Conservation (phyloP, 2,329 filamentous ascomycete genomes). For the Beauveria medogensis region DNA sequence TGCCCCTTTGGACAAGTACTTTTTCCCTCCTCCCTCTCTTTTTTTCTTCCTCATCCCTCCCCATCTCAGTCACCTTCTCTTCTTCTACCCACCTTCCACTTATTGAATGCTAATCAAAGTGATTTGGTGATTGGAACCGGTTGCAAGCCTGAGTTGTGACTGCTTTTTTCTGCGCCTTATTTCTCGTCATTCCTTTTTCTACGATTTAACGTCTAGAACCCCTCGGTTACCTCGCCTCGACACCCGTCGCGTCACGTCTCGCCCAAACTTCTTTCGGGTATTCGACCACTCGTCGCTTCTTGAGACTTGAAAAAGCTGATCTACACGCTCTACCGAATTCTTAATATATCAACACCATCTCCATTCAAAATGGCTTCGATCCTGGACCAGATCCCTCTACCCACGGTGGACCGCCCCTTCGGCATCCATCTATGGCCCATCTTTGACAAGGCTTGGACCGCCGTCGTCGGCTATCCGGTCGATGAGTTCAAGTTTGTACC, state of each 20-base stretch:
- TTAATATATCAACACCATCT: neutral
- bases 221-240: neutral
- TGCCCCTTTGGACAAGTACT: conserved; percentile 5
- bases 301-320: neutral
- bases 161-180: conserved; percentile 10
- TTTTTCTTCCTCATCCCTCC: conserved; percentile 22
- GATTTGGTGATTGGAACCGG: conserved; percentile 2
- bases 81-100: conserved; percentile 3
- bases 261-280: neutral
- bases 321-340: conserved; percentile 11
- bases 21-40: conserved; percentile 11
- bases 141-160: neutral
- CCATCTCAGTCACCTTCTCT: conserved; percentile 1
- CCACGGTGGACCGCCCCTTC: conserved; percentile 85
- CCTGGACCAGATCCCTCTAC: conserved; percentile 54
- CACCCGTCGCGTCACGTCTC: conserved; percentile 4
- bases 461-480: conserved; percentile 70
- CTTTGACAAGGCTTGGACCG: conserved; percentile 80
- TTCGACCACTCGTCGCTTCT: neutral
- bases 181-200: conserved; percentile 30
- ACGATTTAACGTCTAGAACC: conserved; percentile 6
- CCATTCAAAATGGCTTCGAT: conserved; percentile 34
- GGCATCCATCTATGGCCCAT: conserved; percentile 88
- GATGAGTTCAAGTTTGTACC: conserved; percentile 79
- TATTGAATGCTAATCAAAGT: neutral